Base-by-base conservation (phyloP, 1,284 basidiomycete species). In the Pseudozyma thailandica region DNA sequence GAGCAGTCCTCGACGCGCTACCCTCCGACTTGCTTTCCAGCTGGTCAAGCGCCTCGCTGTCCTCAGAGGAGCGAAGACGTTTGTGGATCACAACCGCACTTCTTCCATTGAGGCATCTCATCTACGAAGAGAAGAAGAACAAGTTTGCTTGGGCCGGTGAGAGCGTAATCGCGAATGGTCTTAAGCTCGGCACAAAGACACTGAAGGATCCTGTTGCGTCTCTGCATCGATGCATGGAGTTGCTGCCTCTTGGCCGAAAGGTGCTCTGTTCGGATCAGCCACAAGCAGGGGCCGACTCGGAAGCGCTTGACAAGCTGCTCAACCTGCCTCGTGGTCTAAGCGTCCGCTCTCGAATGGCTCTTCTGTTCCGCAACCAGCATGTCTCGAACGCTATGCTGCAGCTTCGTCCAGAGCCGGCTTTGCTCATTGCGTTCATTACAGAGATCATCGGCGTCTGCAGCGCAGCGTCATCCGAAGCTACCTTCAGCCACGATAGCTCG, bases 141-240 rank as follows among this genome's bases (percentile, higher is more conserved):
- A 77, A 76, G 43, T 45, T 51, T 21, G 53, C 48, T 3, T 78
- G 74, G 81, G 72, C 78, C 2, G 77, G 71, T n/a, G 75, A 72
- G 25, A 50, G 42, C 23, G 72, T 76, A 15, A 58, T 81, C 8
- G 43, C 65, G 13, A 57, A 54, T n/a, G 81, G 80, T 2, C 77
- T 82, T 49, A 82, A 82, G 46, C 57, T 82, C 18, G 80, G 77
- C 26, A 68, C 64, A 9, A 65, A 63, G 33, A 72, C 56, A 25
- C 63, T 79, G n/a, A 79, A 75, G 30, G 74, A 79, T 12, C 80
- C 80, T 0, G 61, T 78, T 3, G 35, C 47, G 1, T 43, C 52
- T 12, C 45, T 80, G 12, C 43, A 62, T 41, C 43, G 51, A 13
- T 61, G 64, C 21, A 48, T 61, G 50, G 73, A 63, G 21, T 27